These are phyloP conservation scores for Rhizopogon roseolus DNA, from an alignment of 768 basidiomycete genomes.

Conservation along the genomic window DNA sequence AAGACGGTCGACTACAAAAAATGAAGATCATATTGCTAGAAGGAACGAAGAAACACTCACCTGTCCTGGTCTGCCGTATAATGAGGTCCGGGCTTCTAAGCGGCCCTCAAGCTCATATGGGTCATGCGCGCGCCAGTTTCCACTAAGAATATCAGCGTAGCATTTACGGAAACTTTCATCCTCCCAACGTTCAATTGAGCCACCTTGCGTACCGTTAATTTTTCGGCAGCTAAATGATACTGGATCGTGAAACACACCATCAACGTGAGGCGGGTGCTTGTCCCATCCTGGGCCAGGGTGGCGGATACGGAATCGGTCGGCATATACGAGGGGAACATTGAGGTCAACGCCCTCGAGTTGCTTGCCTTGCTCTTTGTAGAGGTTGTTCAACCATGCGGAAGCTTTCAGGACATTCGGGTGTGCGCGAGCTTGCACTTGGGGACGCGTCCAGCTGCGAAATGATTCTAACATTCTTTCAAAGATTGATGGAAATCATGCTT, in stretches of 20 bases:
- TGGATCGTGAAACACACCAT: conserved; percentile 34
- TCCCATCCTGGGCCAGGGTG: conserved; percentile 59
- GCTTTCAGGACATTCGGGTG: conserved; percentile 62
- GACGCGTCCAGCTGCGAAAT: conserved; percentile 36
- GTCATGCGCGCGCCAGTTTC: conserved; percentile 62
- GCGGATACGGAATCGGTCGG: conserved; percentile 72
- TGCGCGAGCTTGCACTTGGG: conserved; percentile 63
- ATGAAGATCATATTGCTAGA: neutral
- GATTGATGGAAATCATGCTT: conserved; percentile 15
- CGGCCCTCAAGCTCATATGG: conserved; percentile 60
- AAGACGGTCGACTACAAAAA: conserved; percentile 41
- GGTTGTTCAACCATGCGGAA: conserved; percentile 56
- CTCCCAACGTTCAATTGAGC: conserved; percentile 74
- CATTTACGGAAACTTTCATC: conserved; percentile 54
- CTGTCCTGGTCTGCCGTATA: conserved; percentile 58
- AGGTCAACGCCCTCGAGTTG: conserved; percentile 53
- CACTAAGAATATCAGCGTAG: conserved; percentile 56
- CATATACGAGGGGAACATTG: conserved; percentile 60
- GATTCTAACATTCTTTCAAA: neutral
- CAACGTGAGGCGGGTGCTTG: conserved; percentile 50
- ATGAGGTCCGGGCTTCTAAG: conserved; percentile 54
- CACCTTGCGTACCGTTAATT: conserved; percentile 38
- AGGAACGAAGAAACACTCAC: conserved; percentile 18
- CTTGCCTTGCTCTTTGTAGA: conserved; percentile 45
- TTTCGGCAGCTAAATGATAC: neutral